phyloP scores from a whole-genome alignment of 2,329 filamentous ascomycete species.

The Calonectria multiphialidica region DNA sequence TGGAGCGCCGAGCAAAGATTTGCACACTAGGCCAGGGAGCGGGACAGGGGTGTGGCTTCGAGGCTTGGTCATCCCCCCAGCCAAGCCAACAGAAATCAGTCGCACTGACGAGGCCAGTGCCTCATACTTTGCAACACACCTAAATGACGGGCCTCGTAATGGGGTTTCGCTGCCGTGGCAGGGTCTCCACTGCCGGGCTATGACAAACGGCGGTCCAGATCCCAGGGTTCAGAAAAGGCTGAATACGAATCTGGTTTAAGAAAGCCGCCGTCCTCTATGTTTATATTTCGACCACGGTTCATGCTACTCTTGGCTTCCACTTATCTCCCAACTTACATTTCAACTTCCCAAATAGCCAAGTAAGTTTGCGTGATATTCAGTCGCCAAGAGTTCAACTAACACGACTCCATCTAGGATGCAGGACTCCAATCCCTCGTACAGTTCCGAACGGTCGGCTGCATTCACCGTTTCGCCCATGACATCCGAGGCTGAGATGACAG shows the following conservation, averaged over 20 bases:
- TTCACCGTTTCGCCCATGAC: slow-evolving; percentile 14
- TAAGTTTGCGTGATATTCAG: not conserved
- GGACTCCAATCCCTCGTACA: not conserved
- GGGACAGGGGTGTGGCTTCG: not conserved
- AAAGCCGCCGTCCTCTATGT: not conserved
- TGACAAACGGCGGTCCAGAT: not conserved
- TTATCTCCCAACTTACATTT: not conserved
- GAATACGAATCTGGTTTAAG: not conserved
- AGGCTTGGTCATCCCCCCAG: not conserved
- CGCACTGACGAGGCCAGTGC: slow-evolving; percentile 4
- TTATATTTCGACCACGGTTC: not conserved
- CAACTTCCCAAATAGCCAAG: not conserved
- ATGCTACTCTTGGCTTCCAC: not conserved
- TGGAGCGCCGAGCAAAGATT: not conserved
- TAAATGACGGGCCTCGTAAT: not conserved
- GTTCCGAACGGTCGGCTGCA: not conserved
- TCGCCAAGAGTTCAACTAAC: not conserved
- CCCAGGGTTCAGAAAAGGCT: not conserved
- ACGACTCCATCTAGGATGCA: not conserved
- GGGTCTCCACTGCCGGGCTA: not conserved
- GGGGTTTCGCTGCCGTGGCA: not conserved
- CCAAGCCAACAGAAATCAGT: not conserved
- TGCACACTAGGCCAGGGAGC: not conserved
- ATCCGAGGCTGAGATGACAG: not conserved
- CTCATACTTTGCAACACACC: not conserved